Percentiles rank a stretch among this genome's conserved stretches.
These are phyloP conservation scores for Chenopodium quinoa DNA, from an alignment of 148 eudicot species.

Conservation along the genomic window DNA sequence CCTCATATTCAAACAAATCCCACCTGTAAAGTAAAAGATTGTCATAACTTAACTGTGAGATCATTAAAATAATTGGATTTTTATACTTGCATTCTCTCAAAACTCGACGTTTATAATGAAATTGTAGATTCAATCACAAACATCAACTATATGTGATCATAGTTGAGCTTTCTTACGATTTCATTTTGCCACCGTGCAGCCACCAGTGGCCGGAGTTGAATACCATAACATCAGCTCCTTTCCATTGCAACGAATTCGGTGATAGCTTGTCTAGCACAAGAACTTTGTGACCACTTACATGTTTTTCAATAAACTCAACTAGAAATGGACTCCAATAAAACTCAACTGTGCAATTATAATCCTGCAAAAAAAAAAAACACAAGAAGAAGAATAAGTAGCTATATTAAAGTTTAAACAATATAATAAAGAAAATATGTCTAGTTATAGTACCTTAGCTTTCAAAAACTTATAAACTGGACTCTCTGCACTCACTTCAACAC, in stretches of 20 bases:
- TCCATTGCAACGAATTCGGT: conserved; percentile 32
- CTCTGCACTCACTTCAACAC: conserved; percentile 28
- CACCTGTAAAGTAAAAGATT: conserved; percentile 33
- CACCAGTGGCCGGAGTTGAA: conserved; percentile 76
- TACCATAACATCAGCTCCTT: conserved; percentile 62
- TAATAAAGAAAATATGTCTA: neutral
- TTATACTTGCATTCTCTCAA: too few relatives aligned
- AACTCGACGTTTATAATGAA: too few relatives aligned
- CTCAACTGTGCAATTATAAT: conserved; percentile 32
- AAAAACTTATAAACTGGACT: conserved; percentile 33
- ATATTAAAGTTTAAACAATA: neutral
- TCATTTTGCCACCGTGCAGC: conserved; percentile 42
- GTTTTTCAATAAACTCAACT: conserved; percentile 31
- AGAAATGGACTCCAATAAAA: conserved; percentile 66
- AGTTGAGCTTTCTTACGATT: conserved; percentile 24
- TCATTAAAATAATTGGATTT: too few relatives aligned
- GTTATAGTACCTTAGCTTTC: conserved; percentile 29
- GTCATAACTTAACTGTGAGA: neutral
- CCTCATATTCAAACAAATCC: conserved; percentile 42
- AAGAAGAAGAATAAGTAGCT: too few relatives aligned
- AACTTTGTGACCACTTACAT: conserved; percentile 33
- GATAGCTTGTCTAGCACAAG: conserved; percentile 45
- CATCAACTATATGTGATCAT: too few relatives aligned
- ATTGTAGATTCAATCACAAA: too few relatives aligned
- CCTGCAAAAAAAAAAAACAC: neutral